Percentiles rank a stretch among this genome's conserved stretches.
Evolutionary conservation across 345 rosid species (phyloP).

Genomic region (Populus davidiana): DNA sequence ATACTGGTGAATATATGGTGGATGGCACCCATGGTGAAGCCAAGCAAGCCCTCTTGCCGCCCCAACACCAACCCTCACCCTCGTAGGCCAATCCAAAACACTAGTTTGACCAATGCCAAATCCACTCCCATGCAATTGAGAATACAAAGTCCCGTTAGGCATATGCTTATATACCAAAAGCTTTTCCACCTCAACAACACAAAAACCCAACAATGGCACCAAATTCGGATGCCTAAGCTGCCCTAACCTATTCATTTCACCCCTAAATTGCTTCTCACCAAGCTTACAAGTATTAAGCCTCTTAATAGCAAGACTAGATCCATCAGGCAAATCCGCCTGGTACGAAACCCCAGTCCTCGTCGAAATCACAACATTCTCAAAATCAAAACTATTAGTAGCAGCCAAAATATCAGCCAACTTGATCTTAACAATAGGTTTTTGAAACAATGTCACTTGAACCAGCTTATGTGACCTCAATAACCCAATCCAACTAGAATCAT

Average conservation of each 20-base stretch:
- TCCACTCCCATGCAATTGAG: conserved; percentile 45
- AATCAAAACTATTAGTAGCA: conserved; percentile 66
- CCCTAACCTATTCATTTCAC: conserved; percentile 68
- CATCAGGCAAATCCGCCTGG: conserved; percentile 84
- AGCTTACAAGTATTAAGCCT: conserved; percentile 57
- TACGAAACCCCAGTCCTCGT: conserved; percentile 70
- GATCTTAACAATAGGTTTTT: conserved; percentile 82
- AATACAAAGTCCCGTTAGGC: conserved; percentile 69
- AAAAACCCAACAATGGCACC: conserved; percentile 80
- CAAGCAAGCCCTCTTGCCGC: conserved; percentile 83
- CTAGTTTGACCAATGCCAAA: not conserved
- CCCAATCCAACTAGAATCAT: conserved; percentile 51
- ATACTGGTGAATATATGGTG: conserved; percentile 69
- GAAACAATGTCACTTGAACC: conserved; percentile 78
- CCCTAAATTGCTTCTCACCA: conserved; percentile 65
- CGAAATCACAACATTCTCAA: conserved; percentile 48
- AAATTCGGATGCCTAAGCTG: conserved; percentile 86
- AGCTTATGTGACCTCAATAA: conserved; percentile 62
- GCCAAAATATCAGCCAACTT: conserved; percentile 78
- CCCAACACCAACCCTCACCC: conserved; percentile 72
- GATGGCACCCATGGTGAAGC: conserved; percentile 86
- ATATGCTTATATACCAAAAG: conserved; percentile 78
- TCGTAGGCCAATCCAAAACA: conserved; percentile 66
- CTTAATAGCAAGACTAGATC: conserved; percentile 80
- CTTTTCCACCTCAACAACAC: conserved; percentile 75